These are phyloP conservation scores for Podospora sp. DNA, from an alignment of 495 filamentous ascomycete species.

Conservation along the genomic window DNA sequence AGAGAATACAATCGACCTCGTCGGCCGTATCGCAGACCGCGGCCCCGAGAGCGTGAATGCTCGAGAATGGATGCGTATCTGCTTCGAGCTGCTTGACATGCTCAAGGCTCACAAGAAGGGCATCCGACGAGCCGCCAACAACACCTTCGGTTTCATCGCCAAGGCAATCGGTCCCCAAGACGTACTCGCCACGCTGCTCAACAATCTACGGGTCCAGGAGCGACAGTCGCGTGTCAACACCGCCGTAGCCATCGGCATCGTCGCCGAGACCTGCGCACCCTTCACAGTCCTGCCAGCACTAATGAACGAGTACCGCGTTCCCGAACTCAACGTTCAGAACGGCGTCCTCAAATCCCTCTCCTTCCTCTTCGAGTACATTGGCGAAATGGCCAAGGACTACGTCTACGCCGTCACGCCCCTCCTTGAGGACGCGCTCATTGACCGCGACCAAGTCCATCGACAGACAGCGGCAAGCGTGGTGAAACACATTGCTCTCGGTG, in stretches of 20 bases:
- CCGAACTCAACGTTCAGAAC: constrained; percentile 98
- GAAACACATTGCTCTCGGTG: constrained; percentile 94
- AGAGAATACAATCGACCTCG: constrained; percentile 99
- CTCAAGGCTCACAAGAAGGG: constrained; percentile 99
- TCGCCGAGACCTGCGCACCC: constrained; percentile 99
- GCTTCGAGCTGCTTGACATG: constrained; percentile 99
- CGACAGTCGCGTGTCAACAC: constrained; percentile 98
- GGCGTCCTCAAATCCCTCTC: constrained; percentile 96
- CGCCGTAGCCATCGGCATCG: constrained; percentile 97
- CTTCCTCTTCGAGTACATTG: constrained; percentile 99
- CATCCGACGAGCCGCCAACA: constrained; percentile 97
- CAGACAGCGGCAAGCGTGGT: constrained; percentile 96
- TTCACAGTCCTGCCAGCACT: constrained; percentile 98
- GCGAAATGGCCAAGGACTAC: constrained; percentile 99
- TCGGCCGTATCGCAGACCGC: constrained; percentile 97
- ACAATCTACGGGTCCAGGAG: constrained; percentile 96
- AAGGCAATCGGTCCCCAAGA: constrained; percentile 99
- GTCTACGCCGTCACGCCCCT: constrained; percentile 98
- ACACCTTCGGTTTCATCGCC: constrained; percentile 99
- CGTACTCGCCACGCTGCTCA: constrained; percentile 91
- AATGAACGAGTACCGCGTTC: constrained; percentile 99
- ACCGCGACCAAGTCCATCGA: constrained; percentile 96
- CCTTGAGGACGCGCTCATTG: constrained; percentile 95
- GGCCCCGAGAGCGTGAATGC: constrained; percentile 95
- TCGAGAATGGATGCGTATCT: constrained; percentile 99